Conservation (phyloP, 2,329 filamentous ascomycete species). For the Pyrenophora tritici-repentis region DNA sequence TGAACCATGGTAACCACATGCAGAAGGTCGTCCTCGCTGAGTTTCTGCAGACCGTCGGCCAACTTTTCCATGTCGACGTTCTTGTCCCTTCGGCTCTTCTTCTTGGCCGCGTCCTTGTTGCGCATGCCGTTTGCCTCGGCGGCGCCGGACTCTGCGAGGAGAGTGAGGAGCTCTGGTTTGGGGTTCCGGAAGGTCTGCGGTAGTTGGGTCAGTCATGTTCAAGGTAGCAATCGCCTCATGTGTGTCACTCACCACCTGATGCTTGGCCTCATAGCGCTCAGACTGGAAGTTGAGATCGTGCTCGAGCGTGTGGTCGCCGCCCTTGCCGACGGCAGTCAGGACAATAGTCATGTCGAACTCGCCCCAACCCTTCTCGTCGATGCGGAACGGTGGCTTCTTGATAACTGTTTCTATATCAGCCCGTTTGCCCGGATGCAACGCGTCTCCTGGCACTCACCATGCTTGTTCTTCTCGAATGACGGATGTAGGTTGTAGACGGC, state of each 20-base stretch:
- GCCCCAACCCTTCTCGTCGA: conserved; percentile 95
- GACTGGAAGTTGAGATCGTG: conserved; percentile 94
- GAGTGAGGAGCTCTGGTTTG: conserved; percentile 78
- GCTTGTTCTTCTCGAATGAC: conserved; percentile 83
- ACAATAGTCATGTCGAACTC: conserved; percentile 96
- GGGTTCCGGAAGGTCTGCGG: conserved; percentile 83
- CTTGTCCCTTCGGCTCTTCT: conserved; percentile 72
- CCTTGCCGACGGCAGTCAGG: conserved; percentile 82
- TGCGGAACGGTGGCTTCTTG: conserved; percentile 83
- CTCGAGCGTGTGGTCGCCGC: conserved; percentile 73
- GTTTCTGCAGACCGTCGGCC: conserved; percentile 85
- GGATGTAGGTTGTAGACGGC: conserved; percentile 92
- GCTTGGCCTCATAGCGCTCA: conserved; percentile 79
- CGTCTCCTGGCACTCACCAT: conserved; percentile 63
- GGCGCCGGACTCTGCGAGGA: conserved; percentile 81
- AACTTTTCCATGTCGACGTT: conserved; percentile 93
- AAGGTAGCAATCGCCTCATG: background rate
- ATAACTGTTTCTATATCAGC: conserved; percentile 55
- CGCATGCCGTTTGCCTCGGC: conserved; percentile 67
- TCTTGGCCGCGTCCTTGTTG: conserved; percentile 72
- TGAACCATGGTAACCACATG: conserved; percentile 98
- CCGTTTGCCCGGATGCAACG: background rate
- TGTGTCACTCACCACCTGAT: conserved; percentile 64
- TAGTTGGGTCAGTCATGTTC: background rate
- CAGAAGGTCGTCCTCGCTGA: conserved; percentile 89